These are phyloP conservation scores for Bassia scoparia DNA, from an alignment of 148 eudicot genomes.

Conservation along the genomic window DNA sequence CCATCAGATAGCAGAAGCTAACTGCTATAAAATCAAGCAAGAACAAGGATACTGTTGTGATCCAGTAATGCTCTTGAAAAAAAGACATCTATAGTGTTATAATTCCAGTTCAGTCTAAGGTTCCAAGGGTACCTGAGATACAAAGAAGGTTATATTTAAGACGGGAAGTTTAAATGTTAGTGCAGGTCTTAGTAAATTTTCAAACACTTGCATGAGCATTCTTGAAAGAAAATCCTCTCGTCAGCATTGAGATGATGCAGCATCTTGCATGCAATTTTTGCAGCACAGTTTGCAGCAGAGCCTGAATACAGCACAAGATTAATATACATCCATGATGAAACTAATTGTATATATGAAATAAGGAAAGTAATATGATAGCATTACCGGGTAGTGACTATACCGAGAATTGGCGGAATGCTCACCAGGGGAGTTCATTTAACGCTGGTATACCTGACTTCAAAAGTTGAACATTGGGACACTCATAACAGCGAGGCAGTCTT, in stretches of 20 bases:
- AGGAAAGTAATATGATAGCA: slow-evolving; percentile 17
- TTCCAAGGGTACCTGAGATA: slow-evolving; percentile 89
- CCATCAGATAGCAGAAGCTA: not conserved
- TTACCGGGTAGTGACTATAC: slow-evolving; percentile 89
- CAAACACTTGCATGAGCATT: slow-evolving; percentile 73
- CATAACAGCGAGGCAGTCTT: slow-evolving; percentile 78
- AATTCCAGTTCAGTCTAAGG: slow-evolving; percentile 86
- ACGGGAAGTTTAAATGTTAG: not conserved
- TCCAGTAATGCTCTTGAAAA: slow-evolving; percentile 89
- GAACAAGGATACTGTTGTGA: slow-evolving; percentile 68
- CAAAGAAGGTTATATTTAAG: not conserved
- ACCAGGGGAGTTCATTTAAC: slow-evolving; percentile 86
- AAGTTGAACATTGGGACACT: slow-evolving; percentile 67
- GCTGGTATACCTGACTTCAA: slow-evolving; percentile 71
- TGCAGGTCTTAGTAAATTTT: slow-evolving; percentile 4
- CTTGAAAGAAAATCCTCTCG: slow-evolving; percentile 81
- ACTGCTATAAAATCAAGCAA: not conserved
- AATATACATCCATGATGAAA: slow-evolving; percentile 1
- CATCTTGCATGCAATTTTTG: slow-evolving; percentile 90
- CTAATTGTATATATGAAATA: slow-evolving; percentile 1
- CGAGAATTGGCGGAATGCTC: slow-evolving; percentile 83
- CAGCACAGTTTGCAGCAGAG: too few species aligned
- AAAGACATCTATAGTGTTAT: slow-evolving; percentile 78
- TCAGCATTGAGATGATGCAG: slow-evolving; percentile 84
- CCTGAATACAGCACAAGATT: slow-evolving; percentile 42